phyloP scores from a whole-genome alignment of 345 rosid species.

The Eutrema heterophyllum region DNA sequence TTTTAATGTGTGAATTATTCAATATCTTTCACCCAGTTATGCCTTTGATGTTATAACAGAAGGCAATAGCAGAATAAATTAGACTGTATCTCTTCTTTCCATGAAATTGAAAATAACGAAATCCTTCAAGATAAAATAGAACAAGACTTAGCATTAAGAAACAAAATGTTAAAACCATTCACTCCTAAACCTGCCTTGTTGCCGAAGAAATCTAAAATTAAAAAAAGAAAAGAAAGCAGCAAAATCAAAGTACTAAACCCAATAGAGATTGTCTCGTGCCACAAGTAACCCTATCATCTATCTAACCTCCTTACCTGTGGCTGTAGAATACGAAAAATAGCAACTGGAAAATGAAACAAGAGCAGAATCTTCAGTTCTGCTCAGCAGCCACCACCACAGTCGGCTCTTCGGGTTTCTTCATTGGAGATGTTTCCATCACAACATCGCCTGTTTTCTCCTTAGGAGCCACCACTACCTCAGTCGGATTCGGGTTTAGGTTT shows the following conservation, averaged over 20 bases:
- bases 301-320: background rate
- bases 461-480: conserved; percentile 8
- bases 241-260: background rate
- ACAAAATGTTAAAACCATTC: background rate
- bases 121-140: background rate
- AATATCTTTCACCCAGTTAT: too few species aligned
- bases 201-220: background rate
- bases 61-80: background rate
- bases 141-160: background rate
- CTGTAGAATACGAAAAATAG: background rate
- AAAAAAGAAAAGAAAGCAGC: background rate
- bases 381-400: conserved; percentile 15
- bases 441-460: conserved; percentile 24
- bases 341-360: background rate
- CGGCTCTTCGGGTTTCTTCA: conserved; percentile 18
- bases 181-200: conserved; percentile 2
- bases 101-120: background rate
- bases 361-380: conserved; percentile 19
- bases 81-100: background rate
- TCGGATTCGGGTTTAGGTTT: conserved; percentile 1
- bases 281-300: conserved; percentile 8
- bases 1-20: too few species aligned
- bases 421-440: conserved; percentile 33
- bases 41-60: too few species aligned
- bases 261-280: conserved; percentile 9